These are phyloP conservation scores for Yamadazyma philogaea DNA, from an alignment of 805 yeast genomes.

Conservation along the genomic window DNA sequence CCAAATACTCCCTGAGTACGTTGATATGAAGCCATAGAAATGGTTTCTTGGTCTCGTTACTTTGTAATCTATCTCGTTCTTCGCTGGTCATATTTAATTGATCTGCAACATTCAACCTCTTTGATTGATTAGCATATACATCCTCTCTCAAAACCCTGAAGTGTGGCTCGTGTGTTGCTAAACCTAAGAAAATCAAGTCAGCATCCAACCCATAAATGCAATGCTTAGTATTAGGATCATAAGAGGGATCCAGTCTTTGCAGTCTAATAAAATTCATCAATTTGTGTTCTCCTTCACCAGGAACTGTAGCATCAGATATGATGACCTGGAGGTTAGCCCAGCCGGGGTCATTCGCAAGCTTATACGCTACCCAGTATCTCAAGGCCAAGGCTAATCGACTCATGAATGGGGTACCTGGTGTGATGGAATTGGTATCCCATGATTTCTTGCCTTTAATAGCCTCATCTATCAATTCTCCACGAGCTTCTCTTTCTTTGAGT, in stretches of 20 bases:
- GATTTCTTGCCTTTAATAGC: constrained; percentile 68
- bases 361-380: constrained; percentile 90
- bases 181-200: constrained; percentile 90
- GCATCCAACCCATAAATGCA: constrained; percentile 98
- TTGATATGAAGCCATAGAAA: constrained; percentile 92
- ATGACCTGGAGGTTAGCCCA: constrained; percentile 90
- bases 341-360: constrained; percentile 84
- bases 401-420: constrained; percentile 99
- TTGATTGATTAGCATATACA: constrained; percentile 78
- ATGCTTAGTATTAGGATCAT: constrained; percentile 91
- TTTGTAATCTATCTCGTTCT: constrained; percentile 42
- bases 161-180: constrained; percentile 98
- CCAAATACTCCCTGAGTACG: constrained; percentile 82
- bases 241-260: constrained; percentile 81
- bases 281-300: constrained; percentile 99
- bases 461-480: constrained; percentile 76
- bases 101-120: constrained; percentile 44
- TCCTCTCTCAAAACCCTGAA: constrained; percentile 93
- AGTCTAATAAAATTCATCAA: constrained; percentile 93
- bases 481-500: constrained; percentile 52
- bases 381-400: constrained; percentile 77
- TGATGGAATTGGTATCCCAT: constrained; percentile 96
- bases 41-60: constrained; percentile 62
- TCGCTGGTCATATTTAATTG: constrained; percentile 60
- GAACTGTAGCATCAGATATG: constrained; percentile 93